These are phyloP conservation scores for Polygonum aviculare DNA, from an alignment of 148 eudicot genomes.

Conservation along the genomic window DNA sequence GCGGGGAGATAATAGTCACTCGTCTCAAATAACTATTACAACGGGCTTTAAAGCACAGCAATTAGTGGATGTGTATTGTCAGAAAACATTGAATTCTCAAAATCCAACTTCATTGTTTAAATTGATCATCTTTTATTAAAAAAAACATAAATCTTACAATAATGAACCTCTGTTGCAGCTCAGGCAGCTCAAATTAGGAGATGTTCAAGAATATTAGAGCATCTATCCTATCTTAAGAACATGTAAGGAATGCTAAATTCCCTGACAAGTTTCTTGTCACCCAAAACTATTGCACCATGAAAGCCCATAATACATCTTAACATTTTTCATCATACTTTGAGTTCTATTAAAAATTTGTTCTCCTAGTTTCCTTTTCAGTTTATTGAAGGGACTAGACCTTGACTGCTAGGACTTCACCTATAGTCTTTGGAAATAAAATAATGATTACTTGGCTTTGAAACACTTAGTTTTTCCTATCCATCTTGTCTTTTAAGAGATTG, in stretches of 20 bases:
- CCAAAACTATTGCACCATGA: background rate
- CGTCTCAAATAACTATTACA: background rate
- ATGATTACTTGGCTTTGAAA: background rate
- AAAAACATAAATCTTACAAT: no score
- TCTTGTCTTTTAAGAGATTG: background rate
- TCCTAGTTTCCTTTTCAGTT: background rate
- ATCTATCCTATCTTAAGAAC: background rate
- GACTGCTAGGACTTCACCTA: background rate
- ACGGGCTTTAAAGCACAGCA: background rate
- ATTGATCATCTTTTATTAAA: no score
- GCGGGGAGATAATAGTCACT: background rate
- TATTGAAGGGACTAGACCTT: background rate
- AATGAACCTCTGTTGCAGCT: background rate
- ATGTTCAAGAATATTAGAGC: background rate
- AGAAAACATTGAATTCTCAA: background rate
- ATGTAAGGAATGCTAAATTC: background rate
- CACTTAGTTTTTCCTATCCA: background rate
- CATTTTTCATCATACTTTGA: background rate
- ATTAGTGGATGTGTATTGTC: no score
- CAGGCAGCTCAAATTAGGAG: background rate
- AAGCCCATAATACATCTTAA: background rate
- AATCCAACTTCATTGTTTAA: background rate
- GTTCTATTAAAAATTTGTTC: background rate
- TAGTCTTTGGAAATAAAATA: background rate
- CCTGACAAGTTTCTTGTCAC: background rate